These are phyloP conservation scores for Diplodia scrobiculata DNA, from an alignment of 2,329 filamentous ascomycete species.

Conservation along the genomic window DNA sequence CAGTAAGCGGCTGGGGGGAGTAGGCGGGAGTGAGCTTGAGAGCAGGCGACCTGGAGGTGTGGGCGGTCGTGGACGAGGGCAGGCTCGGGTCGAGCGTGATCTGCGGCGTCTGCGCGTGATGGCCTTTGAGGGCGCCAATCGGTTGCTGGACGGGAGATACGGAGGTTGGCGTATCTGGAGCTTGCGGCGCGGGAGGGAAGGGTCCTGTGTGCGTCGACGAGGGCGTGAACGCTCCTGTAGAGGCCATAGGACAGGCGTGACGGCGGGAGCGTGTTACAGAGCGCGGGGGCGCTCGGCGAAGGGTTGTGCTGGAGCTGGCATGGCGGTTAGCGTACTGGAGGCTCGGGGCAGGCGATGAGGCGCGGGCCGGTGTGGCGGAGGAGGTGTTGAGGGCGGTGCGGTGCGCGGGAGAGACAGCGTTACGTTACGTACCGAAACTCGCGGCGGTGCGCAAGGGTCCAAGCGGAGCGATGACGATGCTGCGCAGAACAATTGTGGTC, in stretches of 20 bases:
- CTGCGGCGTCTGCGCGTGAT: constrained; percentile 22
- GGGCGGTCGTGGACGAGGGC: constrained; percentile 35
- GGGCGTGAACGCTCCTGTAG: constrained; percentile 39
- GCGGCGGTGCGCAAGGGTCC: constrained; percentile 22
- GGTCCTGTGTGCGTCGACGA: constrained; percentile 48
- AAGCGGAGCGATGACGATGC: constrained; percentile 18
- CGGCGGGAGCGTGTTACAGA: constrained; percentile 6
- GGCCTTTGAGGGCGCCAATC: constrained; percentile 32
- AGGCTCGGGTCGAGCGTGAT: constrained; percentile 33
- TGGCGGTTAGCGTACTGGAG: constrained; percentile 13
- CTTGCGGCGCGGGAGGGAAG: constrained; percentile 38
- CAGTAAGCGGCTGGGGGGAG: constrained; percentile 50
- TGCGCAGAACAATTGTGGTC: constrained; percentile 25
- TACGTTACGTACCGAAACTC: constrained; percentile 26
- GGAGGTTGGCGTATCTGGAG: constrained; percentile 47
- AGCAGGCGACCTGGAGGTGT: constrained; percentile 49
- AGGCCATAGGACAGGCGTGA: constrained; percentile 44
- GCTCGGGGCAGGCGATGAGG: constrained; percentile 7
- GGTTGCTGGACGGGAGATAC: constrained; percentile 36
- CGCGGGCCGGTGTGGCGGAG: constrained; percentile 2
- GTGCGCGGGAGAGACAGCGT: constrained; percentile 14
- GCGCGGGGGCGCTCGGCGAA: constrained; percentile 13
- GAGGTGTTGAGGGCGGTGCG: constrained; percentile 22
- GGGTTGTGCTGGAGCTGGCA: not conserved
- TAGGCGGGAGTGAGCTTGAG: constrained; percentile 41